A percentile compares a stretch with the other conserved stretches of the same genome.
phyloP scores from a whole-genome alignment of 1,139 yeast genomes.

The Pichia sp. region DNA sequence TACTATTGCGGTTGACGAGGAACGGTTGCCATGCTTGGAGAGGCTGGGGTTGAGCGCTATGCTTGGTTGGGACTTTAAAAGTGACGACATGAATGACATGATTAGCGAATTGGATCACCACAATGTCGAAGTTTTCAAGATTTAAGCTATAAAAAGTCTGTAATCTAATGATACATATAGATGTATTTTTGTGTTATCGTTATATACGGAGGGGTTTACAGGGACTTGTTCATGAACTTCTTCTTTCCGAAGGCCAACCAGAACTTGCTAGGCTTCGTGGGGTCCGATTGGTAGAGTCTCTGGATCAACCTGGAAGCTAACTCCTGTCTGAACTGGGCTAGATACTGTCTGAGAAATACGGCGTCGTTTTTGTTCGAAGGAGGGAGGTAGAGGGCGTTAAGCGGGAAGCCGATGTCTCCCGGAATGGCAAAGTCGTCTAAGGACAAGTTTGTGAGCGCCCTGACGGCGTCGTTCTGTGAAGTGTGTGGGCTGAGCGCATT shows the following conservation, averaged over 20 bases:
- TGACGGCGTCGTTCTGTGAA: conserved; percentile 60
- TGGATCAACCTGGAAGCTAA: conserved; percentile 74
- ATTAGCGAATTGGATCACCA: conserved; percentile 38
- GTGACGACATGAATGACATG: conserved; percentile 63
- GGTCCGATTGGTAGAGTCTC: conserved; percentile 62
- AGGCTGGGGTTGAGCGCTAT: conserved; percentile 66
- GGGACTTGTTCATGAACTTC: conserved; percentile 86
- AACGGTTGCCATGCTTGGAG: conserved; percentile 63
- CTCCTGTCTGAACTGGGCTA: conserved; percentile 93
- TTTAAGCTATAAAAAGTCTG: conserved; percentile 8
- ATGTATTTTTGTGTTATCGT: neutral
- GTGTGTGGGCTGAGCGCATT: conserved; percentile 49
- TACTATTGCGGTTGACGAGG: conserved; percentile 78
- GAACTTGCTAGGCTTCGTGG: conserved; percentile 59
- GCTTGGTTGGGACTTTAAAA: conserved; percentile 82
- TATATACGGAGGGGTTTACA: conserved; percentile 28
- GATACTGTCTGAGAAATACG: conserved; percentile 72
- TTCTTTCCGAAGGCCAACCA: conserved; percentile 97
- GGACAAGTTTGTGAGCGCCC: conserved; percentile 74
- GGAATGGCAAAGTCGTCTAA: conserved; percentile 88
- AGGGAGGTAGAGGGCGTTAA: conserved; percentile 76
- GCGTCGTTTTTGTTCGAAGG: conserved; percentile 73
- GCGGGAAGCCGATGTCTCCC: conserved; percentile 92
- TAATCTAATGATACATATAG: neutral
- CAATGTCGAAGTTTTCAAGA: conserved; percentile 25